Conservation (phyloP, 768 basidiomycete genomes). For the Calvatia gigantea region DNA sequence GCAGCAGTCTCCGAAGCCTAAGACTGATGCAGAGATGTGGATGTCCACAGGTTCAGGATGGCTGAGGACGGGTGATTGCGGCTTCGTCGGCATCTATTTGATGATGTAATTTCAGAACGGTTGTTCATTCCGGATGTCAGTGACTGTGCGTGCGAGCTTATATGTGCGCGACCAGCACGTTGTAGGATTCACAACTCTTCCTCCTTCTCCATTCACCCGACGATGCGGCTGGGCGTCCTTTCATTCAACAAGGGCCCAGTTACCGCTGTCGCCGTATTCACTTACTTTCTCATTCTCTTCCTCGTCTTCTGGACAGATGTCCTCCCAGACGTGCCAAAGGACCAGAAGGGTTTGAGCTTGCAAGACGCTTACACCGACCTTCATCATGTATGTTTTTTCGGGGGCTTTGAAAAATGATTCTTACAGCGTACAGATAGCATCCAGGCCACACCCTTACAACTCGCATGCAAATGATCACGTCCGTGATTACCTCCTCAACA, state of each 20-base stretch:
- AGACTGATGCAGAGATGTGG: no score
- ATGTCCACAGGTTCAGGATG: no score
- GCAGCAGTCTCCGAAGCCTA: no score
- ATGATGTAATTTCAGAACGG: no score
- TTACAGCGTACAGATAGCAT: conserved; percentile 46
- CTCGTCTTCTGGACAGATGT: conserved; percentile 13
- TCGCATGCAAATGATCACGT: conserved; percentile 75
- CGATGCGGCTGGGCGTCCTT: conserved; percentile 1
- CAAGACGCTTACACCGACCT: conserved; percentile 13
- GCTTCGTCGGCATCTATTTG: no score
- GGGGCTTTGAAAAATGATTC: not conserved
- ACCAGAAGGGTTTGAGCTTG: conserved; percentile 10
- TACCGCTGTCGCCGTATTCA: conserved; percentile 5
- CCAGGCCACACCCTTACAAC: conserved; percentile 72
- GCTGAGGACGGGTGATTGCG: no score
- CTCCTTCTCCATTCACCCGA: not conserved
- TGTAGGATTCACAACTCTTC: not conserved
- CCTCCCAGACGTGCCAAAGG: conserved; percentile 11
- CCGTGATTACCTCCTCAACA: conserved; percentile 52
- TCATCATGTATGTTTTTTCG: conserved; percentile 11
- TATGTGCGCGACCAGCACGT: not conserved
- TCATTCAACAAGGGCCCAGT: conserved; percentile 10
- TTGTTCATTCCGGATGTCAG: no score
- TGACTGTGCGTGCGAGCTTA: no score
- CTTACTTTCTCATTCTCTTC: conserved; percentile 10